phyloP scores from a whole-genome alignment of 306 rosid genomes.

The Amphicarpaea edgeworthii region DNA sequence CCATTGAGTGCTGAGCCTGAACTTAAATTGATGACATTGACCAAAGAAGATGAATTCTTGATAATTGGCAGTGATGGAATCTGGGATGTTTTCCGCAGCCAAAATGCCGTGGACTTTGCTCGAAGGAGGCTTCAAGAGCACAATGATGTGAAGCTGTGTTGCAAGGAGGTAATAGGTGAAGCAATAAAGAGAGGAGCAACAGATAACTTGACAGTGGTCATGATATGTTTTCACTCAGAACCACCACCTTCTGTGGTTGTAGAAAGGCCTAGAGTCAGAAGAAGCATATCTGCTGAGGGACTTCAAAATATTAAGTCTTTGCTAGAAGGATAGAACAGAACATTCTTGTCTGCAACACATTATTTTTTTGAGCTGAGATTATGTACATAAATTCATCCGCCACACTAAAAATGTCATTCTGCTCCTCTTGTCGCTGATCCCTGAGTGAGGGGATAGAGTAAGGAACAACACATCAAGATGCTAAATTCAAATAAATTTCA shows the following conservation, averaged over 20 bases:
- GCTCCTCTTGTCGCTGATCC: conserved; percentile 34
- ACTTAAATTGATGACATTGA: conserved; percentile 69
- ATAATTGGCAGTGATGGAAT: conserved; percentile 94
- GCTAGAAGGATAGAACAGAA: conserved; percentile 57
- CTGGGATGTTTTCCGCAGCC: conserved; percentile 88
- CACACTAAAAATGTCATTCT: conserved; percentile 33
- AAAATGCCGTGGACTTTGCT: conserved; percentile 83
- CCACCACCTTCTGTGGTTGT: conserved; percentile 73
- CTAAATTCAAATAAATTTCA: conserved; percentile 39
- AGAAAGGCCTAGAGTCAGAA: conserved; percentile 69
- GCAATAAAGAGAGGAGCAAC: conserved; percentile 77
- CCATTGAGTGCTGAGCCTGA: conserved; percentile 95
- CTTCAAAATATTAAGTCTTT: conserved; percentile 73
- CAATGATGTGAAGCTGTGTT: conserved; percentile 82
- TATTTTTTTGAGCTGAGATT: conserved; percentile 37
- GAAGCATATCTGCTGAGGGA: conserved; percentile 91
- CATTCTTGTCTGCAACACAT: conserved; percentile 33
- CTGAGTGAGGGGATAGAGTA: conserved; percentile 37
- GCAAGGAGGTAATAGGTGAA: conserved; percentile 83
- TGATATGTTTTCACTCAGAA: conserved; percentile 82
- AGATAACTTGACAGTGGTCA: conserved; percentile 82
- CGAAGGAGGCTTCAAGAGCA: conserved; percentile 84
- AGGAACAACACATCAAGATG: conserved; percentile 38
- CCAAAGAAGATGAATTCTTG: conserved; percentile 84
- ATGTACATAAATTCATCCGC: conserved; percentile 56